Evolutionary conservation across 2,329 filamentous ascomycete species (phyloP).

Genomic region (Monosporascus sp.): DNA sequence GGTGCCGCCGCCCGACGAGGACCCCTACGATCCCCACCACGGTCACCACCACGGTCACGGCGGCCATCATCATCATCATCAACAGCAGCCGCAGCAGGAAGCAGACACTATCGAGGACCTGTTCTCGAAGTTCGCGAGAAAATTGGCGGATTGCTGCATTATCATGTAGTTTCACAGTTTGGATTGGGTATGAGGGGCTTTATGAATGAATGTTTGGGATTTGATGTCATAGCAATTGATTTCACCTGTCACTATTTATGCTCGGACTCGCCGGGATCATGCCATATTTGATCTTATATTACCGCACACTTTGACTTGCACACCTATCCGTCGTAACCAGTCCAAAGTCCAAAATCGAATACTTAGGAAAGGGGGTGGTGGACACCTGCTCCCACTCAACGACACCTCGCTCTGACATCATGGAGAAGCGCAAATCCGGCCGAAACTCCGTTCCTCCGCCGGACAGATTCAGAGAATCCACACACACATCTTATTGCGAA

Average conservation of each 20-base stretch:
- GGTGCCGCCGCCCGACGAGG: constrained; percentile 42
- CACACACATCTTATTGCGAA: no score
- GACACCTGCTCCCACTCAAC: background rate
- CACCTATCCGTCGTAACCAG: background rate
- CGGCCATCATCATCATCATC: constrained; percentile 34
- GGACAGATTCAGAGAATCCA: background rate
- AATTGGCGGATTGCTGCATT: constrained; percentile 65
- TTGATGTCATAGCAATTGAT: no score
- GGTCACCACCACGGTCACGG: constrained; percentile 29
- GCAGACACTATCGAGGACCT: constrained; percentile 57
- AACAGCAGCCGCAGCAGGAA: constrained; percentile 43
- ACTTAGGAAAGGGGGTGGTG: background rate
- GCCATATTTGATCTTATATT: background rate
- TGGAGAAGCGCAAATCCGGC: background rate
- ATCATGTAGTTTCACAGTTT: constrained; percentile 57
- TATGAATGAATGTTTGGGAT: background rate
- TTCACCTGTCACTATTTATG: no score
- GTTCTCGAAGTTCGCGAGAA: constrained; percentile 55
- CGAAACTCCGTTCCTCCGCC: background rate
- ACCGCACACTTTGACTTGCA: background rate
- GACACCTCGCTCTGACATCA: background rate
- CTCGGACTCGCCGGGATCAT: no score
- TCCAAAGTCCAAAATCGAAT: background rate
- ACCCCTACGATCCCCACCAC: constrained; percentile 28
- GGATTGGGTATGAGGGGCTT: background rate